phyloP scores from a whole-genome alignment of 2,329 filamentous ascomycete genomes.

The Sporothrix brunneoviolacea region DNA sequence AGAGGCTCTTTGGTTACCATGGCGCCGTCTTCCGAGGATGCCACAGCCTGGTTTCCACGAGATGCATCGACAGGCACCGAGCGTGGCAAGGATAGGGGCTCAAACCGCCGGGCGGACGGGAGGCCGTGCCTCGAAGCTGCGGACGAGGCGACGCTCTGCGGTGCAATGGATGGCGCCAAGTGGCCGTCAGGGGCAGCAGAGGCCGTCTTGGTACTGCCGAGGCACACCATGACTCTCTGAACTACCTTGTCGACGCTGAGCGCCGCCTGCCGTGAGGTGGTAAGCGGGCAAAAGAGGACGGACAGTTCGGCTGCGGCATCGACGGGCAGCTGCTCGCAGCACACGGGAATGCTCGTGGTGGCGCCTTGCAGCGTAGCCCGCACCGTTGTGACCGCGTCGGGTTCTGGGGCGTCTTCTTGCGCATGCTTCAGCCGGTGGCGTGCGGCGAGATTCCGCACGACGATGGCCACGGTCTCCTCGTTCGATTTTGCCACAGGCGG shows the following conservation, averaged over 20 bases:
- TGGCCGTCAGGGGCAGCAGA: too few species aligned
- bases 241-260: conserved; percentile 39
- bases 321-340: conserved; percentile 41
- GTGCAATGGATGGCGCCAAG: neutral
- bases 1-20: too few species aligned
- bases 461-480: conserved; percentile 29
- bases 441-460: conserved; percentile 38
- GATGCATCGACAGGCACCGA: neutral
- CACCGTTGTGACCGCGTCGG: conserved; percentile 22
- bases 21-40: neutral
- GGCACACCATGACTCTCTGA: conserved; percentile 37
- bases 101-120: neutral
- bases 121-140: neutral
- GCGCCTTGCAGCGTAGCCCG: conserved; percentile 11
- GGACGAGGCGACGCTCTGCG: conserved; percentile 1
- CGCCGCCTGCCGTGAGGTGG: conserved; percentile 33
- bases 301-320: conserved; percentile 44
- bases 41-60: neutral
- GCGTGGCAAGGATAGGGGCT: neutral
- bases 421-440: conserved; percentile 43
- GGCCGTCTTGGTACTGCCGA: conserved; percentile 10
- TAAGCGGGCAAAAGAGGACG: conserved; percentile 43
- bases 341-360: conserved; percentile 29
- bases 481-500: conserved; percentile 29
- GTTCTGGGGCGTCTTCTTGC: conserved; percentile 27